Percentiles rank a stretch among this genome's conserved stretches.
Evolutionary conservation across 345 rosid species (phyloP).

Genomic region (Rhodamnia argentea): DNA sequence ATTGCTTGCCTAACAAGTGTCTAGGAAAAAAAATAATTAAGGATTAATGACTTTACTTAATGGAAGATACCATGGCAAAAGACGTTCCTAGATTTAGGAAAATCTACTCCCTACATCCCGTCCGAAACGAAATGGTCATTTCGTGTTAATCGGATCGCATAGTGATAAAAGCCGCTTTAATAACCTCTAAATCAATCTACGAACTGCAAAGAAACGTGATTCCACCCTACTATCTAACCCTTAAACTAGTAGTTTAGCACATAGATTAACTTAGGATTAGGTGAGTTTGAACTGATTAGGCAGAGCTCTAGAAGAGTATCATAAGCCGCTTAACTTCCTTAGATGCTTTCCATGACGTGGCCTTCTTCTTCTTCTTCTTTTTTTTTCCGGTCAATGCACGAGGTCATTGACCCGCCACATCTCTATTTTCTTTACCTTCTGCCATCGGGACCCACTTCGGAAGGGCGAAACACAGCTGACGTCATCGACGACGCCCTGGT

Average conservation of each 20-base stretch:
- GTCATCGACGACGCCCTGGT: background rate
- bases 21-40: background rate
- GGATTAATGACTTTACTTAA: background rate
- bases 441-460: background rate
- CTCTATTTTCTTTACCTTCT: background rate
- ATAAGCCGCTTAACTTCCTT: background rate
- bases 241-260: background rate
- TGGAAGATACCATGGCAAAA: background rate
- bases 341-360: background rate
- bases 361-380: background rate
- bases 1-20: background rate
- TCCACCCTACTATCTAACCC: background rate
- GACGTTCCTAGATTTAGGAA: background rate
- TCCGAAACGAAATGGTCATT: background rate
- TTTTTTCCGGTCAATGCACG: background rate
- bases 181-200: background rate
- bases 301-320: background rate
- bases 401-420: background rate
- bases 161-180: background rate
- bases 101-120: background rate
- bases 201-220: background rate
- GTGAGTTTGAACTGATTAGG: background rate
- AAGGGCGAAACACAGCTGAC: background rate
- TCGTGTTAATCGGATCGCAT: background rate
- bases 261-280: background rate